These are phyloP conservation scores for Candida quercuum DNA, from an alignment of 805 yeast genomes.

Conservation along the genomic window DNA sequence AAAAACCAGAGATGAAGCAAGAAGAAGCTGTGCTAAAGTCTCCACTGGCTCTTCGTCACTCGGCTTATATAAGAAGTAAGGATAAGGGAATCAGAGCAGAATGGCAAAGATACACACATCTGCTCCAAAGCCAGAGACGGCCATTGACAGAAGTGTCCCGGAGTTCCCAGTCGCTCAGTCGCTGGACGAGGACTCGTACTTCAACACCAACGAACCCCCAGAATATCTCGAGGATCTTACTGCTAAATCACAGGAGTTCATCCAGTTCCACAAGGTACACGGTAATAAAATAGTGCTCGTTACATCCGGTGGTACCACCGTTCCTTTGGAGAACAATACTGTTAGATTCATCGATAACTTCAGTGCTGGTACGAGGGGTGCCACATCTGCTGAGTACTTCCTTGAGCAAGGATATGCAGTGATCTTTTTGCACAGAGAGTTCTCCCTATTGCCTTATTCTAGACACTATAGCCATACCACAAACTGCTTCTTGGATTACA, in stretches of 20 bases:
- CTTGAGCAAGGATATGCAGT: conserved; percentile 86
- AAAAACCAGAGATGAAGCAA: not conserved
- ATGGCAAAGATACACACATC: conserved; percentile 47
- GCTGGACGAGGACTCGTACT: conserved; percentile 72
- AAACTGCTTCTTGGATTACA: conserved; percentile 79
- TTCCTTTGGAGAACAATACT: conserved; percentile 93
- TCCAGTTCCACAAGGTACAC: conserved; percentile 43
- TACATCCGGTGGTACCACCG: conserved; percentile 97
- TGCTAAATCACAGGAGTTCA: conserved; percentile 52
- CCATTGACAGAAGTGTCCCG: conserved; percentile 74
- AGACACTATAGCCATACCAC: conserved; percentile 83
- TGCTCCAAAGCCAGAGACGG: conserved; percentile 61
- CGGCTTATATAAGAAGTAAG: no score
- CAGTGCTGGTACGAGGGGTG: conserved; percentile 97
- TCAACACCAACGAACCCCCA: conserved; percentile 69
- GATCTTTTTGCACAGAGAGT: conserved; percentile 87
- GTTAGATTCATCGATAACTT: conserved; percentile 96
- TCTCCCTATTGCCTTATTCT: conserved; percentile 87
- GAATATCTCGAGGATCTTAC: conserved; percentile 60
- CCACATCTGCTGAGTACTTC: conserved; percentile 90
- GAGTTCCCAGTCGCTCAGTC: conserved; percentile 72
- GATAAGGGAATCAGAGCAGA: no score
- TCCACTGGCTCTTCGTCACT: no score
- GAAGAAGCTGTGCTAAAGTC: no score
- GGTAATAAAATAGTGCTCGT: conserved; percentile 65